Conservation (phyloP, 2,329 filamentous ascomycete species). For the Akanthomyces lecanii region DNA sequence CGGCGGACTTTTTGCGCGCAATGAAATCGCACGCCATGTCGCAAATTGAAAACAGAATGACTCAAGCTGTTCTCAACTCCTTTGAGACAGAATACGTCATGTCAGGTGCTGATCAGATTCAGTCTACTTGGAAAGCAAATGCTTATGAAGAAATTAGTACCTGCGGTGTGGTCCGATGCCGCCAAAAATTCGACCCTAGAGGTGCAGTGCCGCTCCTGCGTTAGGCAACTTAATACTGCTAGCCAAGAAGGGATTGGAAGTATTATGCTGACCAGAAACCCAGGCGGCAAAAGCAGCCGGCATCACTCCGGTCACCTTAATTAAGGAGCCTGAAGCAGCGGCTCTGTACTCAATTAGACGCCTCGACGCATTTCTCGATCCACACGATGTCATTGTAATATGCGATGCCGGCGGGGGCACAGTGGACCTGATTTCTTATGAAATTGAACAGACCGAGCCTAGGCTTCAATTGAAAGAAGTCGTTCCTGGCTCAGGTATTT, state of each 20-base stretch:
- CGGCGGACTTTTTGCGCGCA: slow-evolving; percentile 19
- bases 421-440: slow-evolving; percentile 31
- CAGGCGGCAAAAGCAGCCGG: slow-evolving; percentile 20
- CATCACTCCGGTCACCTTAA: slow-evolving; percentile 18
- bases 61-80: slow-evolving; percentile 13
- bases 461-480: slow-evolving; percentile 23
- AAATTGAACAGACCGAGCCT: slow-evolving; percentile 23
- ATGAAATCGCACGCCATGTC: slow-evolving; percentile 20
- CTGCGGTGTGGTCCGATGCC: slow-evolving; percentile 21
- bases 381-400: slow-evolving; percentile 21
- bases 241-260: no score
- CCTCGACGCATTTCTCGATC: slow-evolving; percentile 10
- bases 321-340: slow-evolving; percentile 22
- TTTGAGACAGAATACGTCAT: slow-evolving; percentile 21
- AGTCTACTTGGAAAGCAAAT: neutral
- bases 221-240: no score
- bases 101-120: slow-evolving; percentile 13
- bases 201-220: slow-evolving; percentile 4
- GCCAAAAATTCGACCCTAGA: slow-evolving; percentile 20
- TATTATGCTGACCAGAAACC: no score
- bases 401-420: slow-evolving; percentile 28
- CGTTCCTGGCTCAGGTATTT: slow-evolving; percentile 23
- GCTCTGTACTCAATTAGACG: slow-evolving; percentile 19
- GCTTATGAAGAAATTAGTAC: slow-evolving; percentile 13
- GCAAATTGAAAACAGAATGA: slow-evolving; percentile 18